A percentile compares a stretch with the other conserved stretches of the same genome.
Evolutionary conservation across 768 basidiomycete species (phyloP).

Genomic region (Leccinellum luteum): DNA sequence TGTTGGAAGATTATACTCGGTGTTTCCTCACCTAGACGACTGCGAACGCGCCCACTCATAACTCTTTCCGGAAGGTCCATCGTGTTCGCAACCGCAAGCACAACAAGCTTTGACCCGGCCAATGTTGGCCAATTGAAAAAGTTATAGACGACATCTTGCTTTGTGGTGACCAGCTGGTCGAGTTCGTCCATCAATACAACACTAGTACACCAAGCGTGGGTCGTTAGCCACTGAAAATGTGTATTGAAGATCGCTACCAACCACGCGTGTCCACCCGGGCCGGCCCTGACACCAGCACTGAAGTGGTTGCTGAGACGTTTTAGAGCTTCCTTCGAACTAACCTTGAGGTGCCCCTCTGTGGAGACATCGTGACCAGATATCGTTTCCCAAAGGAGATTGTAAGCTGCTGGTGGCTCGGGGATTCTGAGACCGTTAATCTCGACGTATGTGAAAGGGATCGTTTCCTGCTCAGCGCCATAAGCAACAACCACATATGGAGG

Average conservation of each 20-base stretch:
- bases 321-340: conserved; percentile 79
- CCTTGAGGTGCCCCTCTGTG: conserved; percentile 59
- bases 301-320: conserved; percentile 79
- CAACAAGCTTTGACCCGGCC: conserved; percentile 82
- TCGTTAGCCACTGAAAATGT: background rate
- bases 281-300: conserved; percentile 54
- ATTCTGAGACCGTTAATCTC: conserved; percentile 97
- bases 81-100: conserved; percentile 96
- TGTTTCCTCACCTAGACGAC: conserved; percentile 70
- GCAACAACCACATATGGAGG: background rate
- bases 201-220: conserved; percentile 38
- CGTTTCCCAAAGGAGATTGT: conserved; percentile 88
- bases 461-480: conserved; percentile 56
- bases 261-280: conserved; percentile 89
- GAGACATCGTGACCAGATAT: conserved; percentile 76
- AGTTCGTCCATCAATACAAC: conserved; percentile 98
- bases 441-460: conserved; percentile 91
- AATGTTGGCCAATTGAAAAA: conserved; percentile 99
- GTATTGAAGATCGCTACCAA: conserved; percentile 35
- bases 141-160: conserved; percentile 98
- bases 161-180: conserved; percentile 92
- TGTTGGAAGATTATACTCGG: background rate
- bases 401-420: conserved; percentile 90
- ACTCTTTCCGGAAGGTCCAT: conserved; percentile 97
- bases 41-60: conserved; percentile 88